Percentiles rank a stretch among this genome's conserved stretches.
Conservation (phyloP, 805 yeast genomes). For the Yarrowia keelungensis region DNA sequence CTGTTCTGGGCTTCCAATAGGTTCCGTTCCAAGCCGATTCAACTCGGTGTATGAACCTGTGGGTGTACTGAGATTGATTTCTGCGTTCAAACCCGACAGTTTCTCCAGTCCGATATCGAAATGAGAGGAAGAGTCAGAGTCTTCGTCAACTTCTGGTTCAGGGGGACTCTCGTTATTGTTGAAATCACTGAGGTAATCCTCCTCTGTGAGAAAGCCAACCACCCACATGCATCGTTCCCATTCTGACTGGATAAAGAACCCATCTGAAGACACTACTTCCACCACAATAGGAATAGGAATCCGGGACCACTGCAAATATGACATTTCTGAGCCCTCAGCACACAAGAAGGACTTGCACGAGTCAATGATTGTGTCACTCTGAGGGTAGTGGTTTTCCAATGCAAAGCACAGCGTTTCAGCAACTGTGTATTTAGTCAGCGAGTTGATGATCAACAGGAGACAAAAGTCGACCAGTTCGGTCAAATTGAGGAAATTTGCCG, state of each 20-base stretch:
- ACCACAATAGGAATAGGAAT: constrained; percentile 55
- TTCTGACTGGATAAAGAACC: constrained; percentile 61
- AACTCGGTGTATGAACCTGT: constrained; percentile 25
- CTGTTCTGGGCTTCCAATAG: constrained; percentile 22
- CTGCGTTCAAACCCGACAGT: constrained; percentile 5
- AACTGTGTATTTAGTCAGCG: constrained; percentile 52
- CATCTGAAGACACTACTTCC: constrained; percentile 58
- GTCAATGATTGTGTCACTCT: constrained; percentile 57
- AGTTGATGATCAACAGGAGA: constrained; percentile 52
- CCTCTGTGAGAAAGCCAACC: constrained; percentile 48
- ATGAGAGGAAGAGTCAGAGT: constrained; percentile 22
- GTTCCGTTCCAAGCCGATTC: constrained; percentile 12
- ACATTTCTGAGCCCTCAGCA: constrained; percentile 59
- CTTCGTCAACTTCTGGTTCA: constrained; percentile 8
- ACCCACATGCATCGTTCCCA: constrained; percentile 62
- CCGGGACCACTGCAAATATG: constrained; percentile 57
- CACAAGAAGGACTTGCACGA: constrained; percentile 57
- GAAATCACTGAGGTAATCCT: constrained; percentile 17
- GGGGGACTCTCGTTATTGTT: constrained; percentile 5
- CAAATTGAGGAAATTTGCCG: constrained; percentile 58
- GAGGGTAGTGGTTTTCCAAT: constrained; percentile 55
- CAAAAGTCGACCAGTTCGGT: constrained; percentile 56
- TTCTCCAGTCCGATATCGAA: constrained; percentile 28
- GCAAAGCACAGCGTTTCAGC: constrained; percentile 54
- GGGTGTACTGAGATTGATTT: constrained; percentile 32